These are phyloP conservation scores for Globisporangium acanthophoron DNA, from an alignment of 352 stramenopile genomes.

Conservation along the genomic window DNA sequence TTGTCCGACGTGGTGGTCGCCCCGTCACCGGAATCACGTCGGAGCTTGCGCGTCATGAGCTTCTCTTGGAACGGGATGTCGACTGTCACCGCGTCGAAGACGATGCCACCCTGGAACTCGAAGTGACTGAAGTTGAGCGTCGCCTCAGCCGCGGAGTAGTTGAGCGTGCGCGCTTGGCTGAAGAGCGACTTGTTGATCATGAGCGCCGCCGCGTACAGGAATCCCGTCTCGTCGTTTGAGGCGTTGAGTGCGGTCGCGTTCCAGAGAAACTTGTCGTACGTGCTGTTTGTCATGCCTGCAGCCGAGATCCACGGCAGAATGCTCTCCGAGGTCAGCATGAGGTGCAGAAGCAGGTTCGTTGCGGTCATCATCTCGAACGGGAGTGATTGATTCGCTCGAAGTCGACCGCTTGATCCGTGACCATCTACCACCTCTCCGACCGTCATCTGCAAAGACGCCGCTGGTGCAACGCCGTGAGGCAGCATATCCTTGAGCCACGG, in stretches of 20 bases:
- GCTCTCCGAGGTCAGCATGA: constrained; percentile 19
- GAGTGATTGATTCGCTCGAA: background rate
- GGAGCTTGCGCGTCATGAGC: constrained; percentile 11
- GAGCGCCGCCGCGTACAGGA: constrained; percentile 6
- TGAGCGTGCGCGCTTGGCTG: constrained; percentile 7
- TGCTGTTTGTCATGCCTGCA: constrained; percentile 9
- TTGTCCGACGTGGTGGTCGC: background rate
- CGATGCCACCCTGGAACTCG: constrained; percentile 21
- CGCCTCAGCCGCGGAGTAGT: constrained; percentile 11
- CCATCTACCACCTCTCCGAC: constrained; percentile 6
- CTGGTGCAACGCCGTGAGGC: constrained; percentile 12
- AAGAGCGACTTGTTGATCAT: constrained; percentile 13
- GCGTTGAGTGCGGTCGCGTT: background rate
- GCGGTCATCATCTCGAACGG: constrained; percentile 19
- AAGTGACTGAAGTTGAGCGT: constrained; percentile 26
- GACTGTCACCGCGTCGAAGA: constrained; percentile 35
- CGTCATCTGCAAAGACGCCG: constrained; percentile 13
- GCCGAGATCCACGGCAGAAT: constrained; percentile 11
- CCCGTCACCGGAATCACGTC: constrained; percentile 3
- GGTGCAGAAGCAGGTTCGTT: constrained; percentile 27
- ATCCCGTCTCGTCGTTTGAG: constrained; percentile 1
- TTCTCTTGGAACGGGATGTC: constrained; percentile 29
- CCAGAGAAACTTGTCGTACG: constrained; percentile 14
- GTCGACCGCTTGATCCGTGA: background rate
- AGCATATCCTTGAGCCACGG: constrained; percentile 32